Percentiles rank a stretch among this genome's conserved stretches.
Conservation (phyloP, 176 grass and related monocot species). For the Oryza glumipatula region DNA sequence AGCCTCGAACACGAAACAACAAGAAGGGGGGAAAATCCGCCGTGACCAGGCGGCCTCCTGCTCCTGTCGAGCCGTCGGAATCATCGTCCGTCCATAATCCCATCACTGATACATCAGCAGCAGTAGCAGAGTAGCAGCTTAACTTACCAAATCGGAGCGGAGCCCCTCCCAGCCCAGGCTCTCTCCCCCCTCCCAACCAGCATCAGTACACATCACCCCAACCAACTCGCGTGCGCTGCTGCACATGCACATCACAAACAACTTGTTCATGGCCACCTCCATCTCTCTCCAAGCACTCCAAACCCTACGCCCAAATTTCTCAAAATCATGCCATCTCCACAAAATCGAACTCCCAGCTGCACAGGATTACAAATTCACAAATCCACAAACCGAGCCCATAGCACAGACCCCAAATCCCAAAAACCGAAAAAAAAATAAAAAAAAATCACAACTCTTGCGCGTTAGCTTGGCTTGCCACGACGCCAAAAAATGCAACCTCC, state of each 20-base stretch:
- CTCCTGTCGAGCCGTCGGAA: slow-evolving; percentile 14
- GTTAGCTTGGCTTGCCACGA: slow-evolving; percentile 1
- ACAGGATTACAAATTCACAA: not conserved
- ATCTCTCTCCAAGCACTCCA: not conserved
- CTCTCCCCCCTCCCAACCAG: not conserved
- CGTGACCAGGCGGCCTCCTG: not conserved
- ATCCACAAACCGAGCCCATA: not conserved
- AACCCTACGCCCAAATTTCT: not conserved
- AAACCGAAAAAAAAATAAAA: not conserved
- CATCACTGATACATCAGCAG: slow-evolving; percentile 1
- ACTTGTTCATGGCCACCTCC: slow-evolving; percentile 34
- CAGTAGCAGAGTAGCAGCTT: not conserved
- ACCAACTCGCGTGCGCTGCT: slow-evolving; percentile 19
- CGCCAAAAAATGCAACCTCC: slow-evolving; percentile 34
- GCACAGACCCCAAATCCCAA: not conserved
- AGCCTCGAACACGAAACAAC: not conserved
- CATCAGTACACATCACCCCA: slow-evolving; percentile 12
- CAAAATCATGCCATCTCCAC: not conserved
- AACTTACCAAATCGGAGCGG: not conserved
- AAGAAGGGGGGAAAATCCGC: not conserved
- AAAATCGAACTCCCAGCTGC: slow-evolving; percentile 14
- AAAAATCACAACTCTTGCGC: not conserved
- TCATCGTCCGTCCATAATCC: not conserved
- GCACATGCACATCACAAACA: slow-evolving; percentile 49
- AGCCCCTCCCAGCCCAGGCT: not conserved